These are phyloP conservation scores for Aspergillus luchuensis DNA, from an alignment of 2,329 filamentous ascomycete genomes.

Conservation along the genomic window DNA sequence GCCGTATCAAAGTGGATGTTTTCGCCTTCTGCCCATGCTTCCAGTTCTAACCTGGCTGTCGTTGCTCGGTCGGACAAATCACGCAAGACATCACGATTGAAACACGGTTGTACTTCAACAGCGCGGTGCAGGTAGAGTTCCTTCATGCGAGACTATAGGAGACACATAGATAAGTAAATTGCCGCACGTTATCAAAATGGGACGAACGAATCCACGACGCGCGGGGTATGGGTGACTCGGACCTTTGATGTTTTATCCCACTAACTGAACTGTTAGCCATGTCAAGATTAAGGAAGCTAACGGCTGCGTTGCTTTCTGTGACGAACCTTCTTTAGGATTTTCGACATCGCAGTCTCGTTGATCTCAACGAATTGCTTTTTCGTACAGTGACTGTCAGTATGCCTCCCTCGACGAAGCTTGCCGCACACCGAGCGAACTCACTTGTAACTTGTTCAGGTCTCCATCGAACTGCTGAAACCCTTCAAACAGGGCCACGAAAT, in stretches of 20 bases:
- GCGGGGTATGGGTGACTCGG: conserved; percentile 23
- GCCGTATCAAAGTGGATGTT: conserved; percentile 76
- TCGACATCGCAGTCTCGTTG: conserved; percentile 96
- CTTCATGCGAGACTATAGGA: conserved; percentile 79
- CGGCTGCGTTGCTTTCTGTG: conserved; percentile 1
- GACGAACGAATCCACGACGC: background rate
- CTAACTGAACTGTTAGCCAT: conserved; percentile 42
- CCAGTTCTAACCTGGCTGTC: conserved; percentile 90
- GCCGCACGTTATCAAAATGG: background rate
- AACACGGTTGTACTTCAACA: conserved; percentile 96
- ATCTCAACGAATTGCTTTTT: conserved; percentile 91
- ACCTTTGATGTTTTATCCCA: conserved; percentile 99
- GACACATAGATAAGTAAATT: conserved; percentile 34
- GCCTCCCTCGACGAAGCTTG: background rate
- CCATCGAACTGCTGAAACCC: conserved; percentile 97
- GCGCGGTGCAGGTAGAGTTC: conserved; percentile 94
- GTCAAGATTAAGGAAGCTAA: conserved; percentile 14
- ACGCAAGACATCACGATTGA: conserved; percentile 95
- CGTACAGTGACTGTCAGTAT: conserved; percentile 13
- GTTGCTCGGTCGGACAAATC: conserved; percentile 96
- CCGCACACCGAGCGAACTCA: conserved; percentile 33
- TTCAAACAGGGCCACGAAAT: conserved; percentile 93
- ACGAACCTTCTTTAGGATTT: conserved; percentile 90
- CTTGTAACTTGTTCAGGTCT: conserved; percentile 89
- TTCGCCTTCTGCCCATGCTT: conserved; percentile 95